Evolutionary conservation across 768 basidiomycete species (phyloP).

Genomic region (Hypholoma sublateritium): DNA sequence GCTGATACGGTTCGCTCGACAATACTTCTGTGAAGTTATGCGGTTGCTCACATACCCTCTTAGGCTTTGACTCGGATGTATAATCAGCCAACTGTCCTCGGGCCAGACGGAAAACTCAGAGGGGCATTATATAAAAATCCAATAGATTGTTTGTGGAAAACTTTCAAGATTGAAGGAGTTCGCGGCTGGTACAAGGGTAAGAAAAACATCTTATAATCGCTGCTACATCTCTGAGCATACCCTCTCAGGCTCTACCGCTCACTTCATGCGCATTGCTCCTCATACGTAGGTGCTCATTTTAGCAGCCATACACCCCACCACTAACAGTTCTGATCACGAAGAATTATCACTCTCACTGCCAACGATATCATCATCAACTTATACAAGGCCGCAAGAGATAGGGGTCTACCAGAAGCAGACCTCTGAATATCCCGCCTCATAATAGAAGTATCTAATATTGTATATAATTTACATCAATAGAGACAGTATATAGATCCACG

Average conservation of each 20-base stretch:
- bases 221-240: slow-evolving; percentile 1
- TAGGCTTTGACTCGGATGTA: slow-evolving; percentile 93
- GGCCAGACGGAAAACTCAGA: slow-evolving; percentile 68
- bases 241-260: slow-evolving; percentile 80
- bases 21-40: slow-evolving; percentile 3
- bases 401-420: slow-evolving; percentile 37
- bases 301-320: background rate
- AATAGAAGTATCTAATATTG: background rate
- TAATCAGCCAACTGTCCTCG: slow-evolving; percentile 82
- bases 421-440: background rate
- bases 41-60: slow-evolving; percentile 3
- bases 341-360: slow-evolving; percentile 87
- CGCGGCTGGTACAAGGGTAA: slow-evolving; percentile 95
- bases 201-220: background rate
- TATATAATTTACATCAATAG: background rate
- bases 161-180: slow-evolving; percentile 84
- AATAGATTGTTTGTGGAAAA: slow-evolving; percentile 97
- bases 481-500: background rate
- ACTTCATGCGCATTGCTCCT: slow-evolving; percentile 89
- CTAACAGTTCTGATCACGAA: slow-evolving; percentile 24
- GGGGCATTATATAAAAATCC: slow-evolving; percentile 89
- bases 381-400: slow-evolving; percentile 48
- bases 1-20: slow-evolving; percentile 67
- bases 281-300: slow-evolving; percentile 66
- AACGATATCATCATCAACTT: slow-evolving; percentile 77